phyloP scores from a whole-genome alignment of 768 basidiomycete species.

The Tubosaeta sp. region DNA sequence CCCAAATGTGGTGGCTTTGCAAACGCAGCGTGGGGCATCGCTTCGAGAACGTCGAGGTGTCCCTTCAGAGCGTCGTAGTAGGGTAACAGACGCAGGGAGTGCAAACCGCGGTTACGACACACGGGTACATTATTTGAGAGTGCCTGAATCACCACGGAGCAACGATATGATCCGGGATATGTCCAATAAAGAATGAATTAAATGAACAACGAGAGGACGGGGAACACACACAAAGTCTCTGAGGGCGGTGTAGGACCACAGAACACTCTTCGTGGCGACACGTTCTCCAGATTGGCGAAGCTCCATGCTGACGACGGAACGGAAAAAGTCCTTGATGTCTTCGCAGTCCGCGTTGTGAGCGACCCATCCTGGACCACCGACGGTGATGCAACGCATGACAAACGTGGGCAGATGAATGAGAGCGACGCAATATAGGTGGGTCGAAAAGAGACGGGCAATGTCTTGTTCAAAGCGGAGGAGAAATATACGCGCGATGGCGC shows the following conservation, averaged over 20 bases:
- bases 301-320: slow-evolving; percentile 69
- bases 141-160: slow-evolving; percentile 38
- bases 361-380: slow-evolving; percentile 65
- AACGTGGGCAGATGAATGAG: slow-evolving; percentile 66
- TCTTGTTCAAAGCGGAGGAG: slow-evolving; percentile 71
- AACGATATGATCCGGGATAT: background rate
- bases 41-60: slow-evolving; percentile 59
- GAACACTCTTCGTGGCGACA: slow-evolving; percentile 73
- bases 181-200: too few relatives aligned
- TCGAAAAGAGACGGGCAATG: slow-evolving; percentile 70
- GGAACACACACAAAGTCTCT: slow-evolving; percentile 64
- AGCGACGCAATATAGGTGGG: slow-evolving; percentile 59
- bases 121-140: slow-evolving; percentile 66
- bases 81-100: slow-evolving; percentile 62
- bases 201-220: background rate
- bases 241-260: slow-evolving; percentile 77
- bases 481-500: slow-evolving; percentile 62
- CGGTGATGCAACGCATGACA: slow-evolving; percentile 57
- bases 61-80: slow-evolving; percentile 54
- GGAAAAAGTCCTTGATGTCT: slow-evolving; percentile 72
- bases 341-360: slow-evolving; percentile 64
- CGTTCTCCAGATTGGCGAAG: slow-evolving; percentile 74
- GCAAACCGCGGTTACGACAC: slow-evolving; percentile 61
- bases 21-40: slow-evolving; percentile 53
- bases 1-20: slow-evolving; percentile 65